Evolutionary conservation across 371 early-diverging fungal genomes (phyloP).

Genomic region (Rhizopus stolonifer): DNA sequence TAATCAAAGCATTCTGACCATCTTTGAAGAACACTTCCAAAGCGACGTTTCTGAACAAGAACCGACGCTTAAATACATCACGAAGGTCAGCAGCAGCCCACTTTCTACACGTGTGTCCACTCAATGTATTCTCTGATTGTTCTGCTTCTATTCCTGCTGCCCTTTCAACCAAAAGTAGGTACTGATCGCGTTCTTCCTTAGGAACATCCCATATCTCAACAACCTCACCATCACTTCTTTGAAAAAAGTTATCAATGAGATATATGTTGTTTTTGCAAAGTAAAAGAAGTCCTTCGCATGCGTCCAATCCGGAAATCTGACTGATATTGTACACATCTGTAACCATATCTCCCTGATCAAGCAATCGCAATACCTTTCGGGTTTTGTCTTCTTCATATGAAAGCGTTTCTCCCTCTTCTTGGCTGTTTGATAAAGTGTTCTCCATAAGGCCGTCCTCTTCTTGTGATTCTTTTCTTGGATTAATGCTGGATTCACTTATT

Average conservation of each 20-base stretch:
- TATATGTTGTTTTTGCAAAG: slow-evolving; percentile 76
- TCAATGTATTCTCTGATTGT: slow-evolving; percentile 39
- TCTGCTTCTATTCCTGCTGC: slow-evolving; percentile 58
- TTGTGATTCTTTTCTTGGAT: neutral
- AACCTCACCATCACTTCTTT: slow-evolving; percentile 68
- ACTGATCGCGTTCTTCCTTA: slow-evolving; percentile 69
- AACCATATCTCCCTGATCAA: slow-evolving; percentile 73
- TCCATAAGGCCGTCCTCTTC: neutral
- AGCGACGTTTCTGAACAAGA: slow-evolving; percentile 73
- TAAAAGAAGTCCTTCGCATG: slow-evolving; percentile 69
- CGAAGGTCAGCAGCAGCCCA: slow-evolving; percentile 69
- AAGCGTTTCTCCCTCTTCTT: slow-evolving; percentile 31
- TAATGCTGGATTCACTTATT: neutral
- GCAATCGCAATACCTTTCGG: slow-evolving; percentile 65
- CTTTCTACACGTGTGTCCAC: slow-evolving; percentile 61
- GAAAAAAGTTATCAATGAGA: slow-evolving; percentile 76
- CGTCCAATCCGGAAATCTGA: slow-evolving; percentile 71
- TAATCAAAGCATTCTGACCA: slow-evolving; percentile 73
- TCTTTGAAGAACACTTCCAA: slow-evolving; percentile 76
- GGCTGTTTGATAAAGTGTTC: neutral
- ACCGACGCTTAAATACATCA: slow-evolving; percentile 73
- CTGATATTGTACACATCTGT: slow-evolving; percentile 75
- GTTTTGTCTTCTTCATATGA: slow-evolving; percentile 72
- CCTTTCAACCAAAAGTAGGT: slow-evolving; percentile 57
- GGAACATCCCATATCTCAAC: slow-evolving; percentile 77